These are phyloP conservation scores for Litsea cubeba DNA, from an alignment of 164 flowering plant genomes.

Conservation along the genomic window DNA sequence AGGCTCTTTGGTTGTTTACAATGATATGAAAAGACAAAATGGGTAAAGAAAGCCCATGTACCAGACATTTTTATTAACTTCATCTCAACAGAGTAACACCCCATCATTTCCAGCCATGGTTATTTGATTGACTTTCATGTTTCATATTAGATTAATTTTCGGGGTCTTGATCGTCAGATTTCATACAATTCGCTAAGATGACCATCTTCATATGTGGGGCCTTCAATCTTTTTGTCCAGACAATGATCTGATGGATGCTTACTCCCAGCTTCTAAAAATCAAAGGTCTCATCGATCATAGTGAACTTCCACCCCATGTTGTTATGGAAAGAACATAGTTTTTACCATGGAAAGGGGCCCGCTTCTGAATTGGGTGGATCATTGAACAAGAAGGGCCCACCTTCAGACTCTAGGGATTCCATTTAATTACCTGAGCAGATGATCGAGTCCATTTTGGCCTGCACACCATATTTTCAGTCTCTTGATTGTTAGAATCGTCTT, in stretches of 20 bases:
- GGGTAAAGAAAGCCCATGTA: neutral
- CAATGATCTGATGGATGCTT: too few species aligned
- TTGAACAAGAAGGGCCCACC: neutral
- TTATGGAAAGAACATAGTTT: neutral
- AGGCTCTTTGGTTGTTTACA: neutral
- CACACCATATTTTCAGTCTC: neutral
- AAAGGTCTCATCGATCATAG: neutral
- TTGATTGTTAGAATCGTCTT: neutral
- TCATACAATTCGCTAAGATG: too few species aligned
- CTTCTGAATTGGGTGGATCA: neutral
- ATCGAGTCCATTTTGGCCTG: neutral
- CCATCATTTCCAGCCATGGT: neutral
- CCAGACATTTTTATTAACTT: neutral
- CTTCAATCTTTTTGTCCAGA: too few species aligned
- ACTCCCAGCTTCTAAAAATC: too few species aligned
- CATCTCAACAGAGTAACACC: neutral
- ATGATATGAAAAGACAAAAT: too few species aligned
- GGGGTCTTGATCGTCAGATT: too few species aligned
- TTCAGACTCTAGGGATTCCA: neutral
- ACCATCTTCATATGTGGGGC: too few species aligned
- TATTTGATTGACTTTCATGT: neutral
- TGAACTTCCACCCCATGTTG: neutral
- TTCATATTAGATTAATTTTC: neutral
- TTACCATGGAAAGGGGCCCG: neutral
- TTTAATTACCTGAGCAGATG: neutral